Evolutionary conservation across 495 filamentous ascomycete species (phyloP).

Genomic region (Trichoderma gamsii): DNA sequence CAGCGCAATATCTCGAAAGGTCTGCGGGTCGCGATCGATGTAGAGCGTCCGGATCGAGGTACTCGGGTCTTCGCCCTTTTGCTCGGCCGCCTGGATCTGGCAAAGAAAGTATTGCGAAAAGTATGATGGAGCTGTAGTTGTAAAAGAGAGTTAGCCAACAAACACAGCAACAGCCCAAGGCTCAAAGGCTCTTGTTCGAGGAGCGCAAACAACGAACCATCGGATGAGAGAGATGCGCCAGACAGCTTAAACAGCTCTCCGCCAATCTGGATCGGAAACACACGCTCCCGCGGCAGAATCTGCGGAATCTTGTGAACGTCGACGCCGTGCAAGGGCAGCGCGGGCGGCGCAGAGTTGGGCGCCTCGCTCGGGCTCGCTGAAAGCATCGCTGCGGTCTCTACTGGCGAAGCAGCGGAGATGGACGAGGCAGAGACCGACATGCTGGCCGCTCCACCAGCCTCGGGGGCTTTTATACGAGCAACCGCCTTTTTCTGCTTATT

Average conservation of each 20-base stretch:
- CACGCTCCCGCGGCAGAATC: slow-evolving; percentile 57
- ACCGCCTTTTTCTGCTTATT: too few relatives aligned
- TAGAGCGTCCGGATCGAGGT: slow-evolving; percentile 63
- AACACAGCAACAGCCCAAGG: background rate
- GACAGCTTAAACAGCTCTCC: slow-evolving; percentile 86
- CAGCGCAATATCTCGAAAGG: slow-evolving; percentile 81
- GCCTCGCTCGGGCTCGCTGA: slow-evolving; percentile 25
- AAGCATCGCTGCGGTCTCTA: background rate
- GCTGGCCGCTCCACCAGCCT: background rate
- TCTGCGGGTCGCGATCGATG: slow-evolving; percentile 89
- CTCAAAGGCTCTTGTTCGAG: background rate
- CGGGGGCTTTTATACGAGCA: background rate
- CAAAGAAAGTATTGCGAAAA: slow-evolving; percentile 92
- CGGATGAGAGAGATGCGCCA: slow-evolving; percentile 89
- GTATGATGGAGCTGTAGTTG: slow-evolving; percentile 79
- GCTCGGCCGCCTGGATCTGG: slow-evolving; percentile 60
- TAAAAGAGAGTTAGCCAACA: background rate
- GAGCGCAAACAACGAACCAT: slow-evolving; percentile 60
- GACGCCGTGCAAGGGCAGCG: slow-evolving; percentile 26
- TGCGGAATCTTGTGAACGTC: slow-evolving; percentile 45
- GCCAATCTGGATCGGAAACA: slow-evolving; percentile 93
- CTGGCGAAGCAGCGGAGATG: slow-evolving; percentile 24
- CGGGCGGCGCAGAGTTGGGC: slow-evolving; percentile 21
- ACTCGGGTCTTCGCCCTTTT: slow-evolving; percentile 47
- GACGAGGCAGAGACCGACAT: slow-evolving; percentile 20